A percentile compares a stretch with the other conserved stretches of the same genome.
These are phyloP conservation scores for Davidsoniella virescens DNA, from an alignment of 2,329 filamentous ascomycete genomes.

Conservation along the genomic window DNA sequence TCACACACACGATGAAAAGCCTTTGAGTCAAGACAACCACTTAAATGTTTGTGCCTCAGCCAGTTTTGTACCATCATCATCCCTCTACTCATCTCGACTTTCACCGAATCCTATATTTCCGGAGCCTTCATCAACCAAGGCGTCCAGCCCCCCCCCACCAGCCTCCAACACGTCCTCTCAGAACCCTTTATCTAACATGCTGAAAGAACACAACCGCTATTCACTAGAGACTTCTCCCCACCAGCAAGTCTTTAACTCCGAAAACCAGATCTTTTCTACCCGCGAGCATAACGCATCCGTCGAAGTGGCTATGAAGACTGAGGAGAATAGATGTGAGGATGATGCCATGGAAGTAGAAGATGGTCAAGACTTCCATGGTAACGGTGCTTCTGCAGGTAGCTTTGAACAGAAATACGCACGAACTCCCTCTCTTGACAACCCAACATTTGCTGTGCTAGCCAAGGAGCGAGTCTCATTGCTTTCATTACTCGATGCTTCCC, in stretches of 20 bases:
- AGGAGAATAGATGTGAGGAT: slow-evolving; percentile 13
- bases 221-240: too few relatives aligned
- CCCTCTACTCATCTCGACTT: not conserved
- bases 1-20: too few relatives aligned
- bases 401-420: slow-evolving; percentile 28
- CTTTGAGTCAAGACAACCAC: too few relatives aligned
- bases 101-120: slow-evolving; percentile 3
- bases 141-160: not conserved
- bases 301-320: slow-evolving; percentile 29
- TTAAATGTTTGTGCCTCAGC: too few relatives aligned
- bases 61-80: not conserved
- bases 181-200: not conserved
- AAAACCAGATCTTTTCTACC: slow-evolving; percentile 41
- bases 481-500: slow-evolving; percentile 43
- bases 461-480: slow-evolving; percentile 41
- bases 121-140: not conserved
- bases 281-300: slow-evolving; percentile 43
- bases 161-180: slow-evolving; percentile 12
- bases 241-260: too few relatives aligned
- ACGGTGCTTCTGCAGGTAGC: slow-evolving; percentile 14
- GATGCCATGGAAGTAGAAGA: slow-evolving; percentile 16
- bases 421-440: slow-evolving; percentile 46
- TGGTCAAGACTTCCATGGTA: slow-evolving; percentile 16
- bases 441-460: slow-evolving; percentile 35
- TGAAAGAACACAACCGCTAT: not conserved